Conservation (phyloP, 768 basidiomycete species). For the Serendipita sp. region DNA sequence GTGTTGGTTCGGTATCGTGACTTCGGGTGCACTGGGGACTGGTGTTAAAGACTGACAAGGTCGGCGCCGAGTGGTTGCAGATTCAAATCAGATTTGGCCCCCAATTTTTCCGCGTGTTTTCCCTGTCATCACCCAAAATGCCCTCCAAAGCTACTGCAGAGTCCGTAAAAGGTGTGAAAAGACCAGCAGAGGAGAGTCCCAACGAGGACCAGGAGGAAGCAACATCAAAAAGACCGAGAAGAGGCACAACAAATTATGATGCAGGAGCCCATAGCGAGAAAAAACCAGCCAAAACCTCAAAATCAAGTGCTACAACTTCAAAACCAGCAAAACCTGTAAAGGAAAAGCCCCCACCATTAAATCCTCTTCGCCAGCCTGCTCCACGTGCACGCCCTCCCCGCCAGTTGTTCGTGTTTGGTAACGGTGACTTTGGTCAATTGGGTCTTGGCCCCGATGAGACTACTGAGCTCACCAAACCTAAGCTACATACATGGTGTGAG, state of each 20-base stretch:
- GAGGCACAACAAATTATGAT: conserved; percentile 5
- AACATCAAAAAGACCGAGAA: not conserved
- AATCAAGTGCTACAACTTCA: not conserved
- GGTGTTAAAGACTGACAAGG: too few relatives aligned
- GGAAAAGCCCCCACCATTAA: conserved; percentile 11
- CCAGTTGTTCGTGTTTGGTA: conserved; percentile 75
- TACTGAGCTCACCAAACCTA: conserved; percentile 61
- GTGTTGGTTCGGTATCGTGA: too few relatives aligned
- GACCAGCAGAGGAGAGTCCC: not conserved
- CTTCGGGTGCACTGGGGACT: too few relatives aligned
- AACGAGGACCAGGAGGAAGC: not conserved
- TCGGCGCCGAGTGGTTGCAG: too few relatives aligned
- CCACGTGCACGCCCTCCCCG: conserved; percentile 45
- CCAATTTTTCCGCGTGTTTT: too few relatives aligned
- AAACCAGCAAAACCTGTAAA: conserved; percentile 7
- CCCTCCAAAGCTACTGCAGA: not conserved
- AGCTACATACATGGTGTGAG: conserved; percentile 59
- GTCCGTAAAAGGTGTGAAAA: not conserved
- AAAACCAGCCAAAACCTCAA: not conserved
- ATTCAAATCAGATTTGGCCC: too few relatives aligned
- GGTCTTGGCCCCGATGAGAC: conserved; percentile 69
- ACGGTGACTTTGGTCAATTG: conserved; percentile 87
- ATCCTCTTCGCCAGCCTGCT: conserved; percentile 38
- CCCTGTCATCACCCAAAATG: not conserved
- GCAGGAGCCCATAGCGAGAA: conserved; percentile 4